A percentile compares a stretch with the other conserved stretches of the same genome.
Evolutionary conservation across 2,329 filamentous ascomycete genomes (phyloP).

Genomic region (Metarhizium album): DNA sequence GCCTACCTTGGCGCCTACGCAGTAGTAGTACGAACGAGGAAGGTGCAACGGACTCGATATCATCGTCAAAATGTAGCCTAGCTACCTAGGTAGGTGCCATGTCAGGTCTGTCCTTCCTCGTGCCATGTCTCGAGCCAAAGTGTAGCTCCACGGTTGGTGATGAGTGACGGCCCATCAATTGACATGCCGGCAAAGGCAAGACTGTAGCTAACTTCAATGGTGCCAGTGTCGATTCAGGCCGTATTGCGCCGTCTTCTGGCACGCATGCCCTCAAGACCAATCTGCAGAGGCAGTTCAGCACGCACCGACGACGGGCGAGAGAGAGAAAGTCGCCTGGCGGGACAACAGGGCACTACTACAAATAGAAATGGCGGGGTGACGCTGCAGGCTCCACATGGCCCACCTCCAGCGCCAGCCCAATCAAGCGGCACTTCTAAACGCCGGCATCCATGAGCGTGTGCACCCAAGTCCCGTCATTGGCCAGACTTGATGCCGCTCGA

Average conservation of each 20-base stretch:
- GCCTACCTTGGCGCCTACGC: too few relatives aligned
- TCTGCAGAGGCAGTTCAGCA: background rate
- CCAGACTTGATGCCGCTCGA: background rate
- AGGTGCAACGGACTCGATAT: too few relatives aligned
- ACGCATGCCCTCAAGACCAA: background rate
- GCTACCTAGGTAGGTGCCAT: too few relatives aligned
- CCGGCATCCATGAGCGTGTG: slow-evolving; percentile 8
- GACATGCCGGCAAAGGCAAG: background rate
- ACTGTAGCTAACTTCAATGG: background rate
- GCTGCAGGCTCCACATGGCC: background rate
- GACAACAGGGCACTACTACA: too few relatives aligned
- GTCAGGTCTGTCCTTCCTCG: too few relatives aligned
- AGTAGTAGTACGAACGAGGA: too few relatives aligned
- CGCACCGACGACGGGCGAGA: background rate
- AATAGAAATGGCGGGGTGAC: background rate
- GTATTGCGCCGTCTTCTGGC: background rate
- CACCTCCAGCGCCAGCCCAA: slow-evolving; percentile 8
- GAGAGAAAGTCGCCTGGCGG: too few relatives aligned
- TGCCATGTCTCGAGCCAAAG: too few relatives aligned
- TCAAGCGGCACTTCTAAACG: slow-evolving; percentile 13
- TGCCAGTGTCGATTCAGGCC: background rate
- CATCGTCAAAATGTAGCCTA: too few relatives aligned
- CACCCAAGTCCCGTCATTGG: slow-evolving; percentile 4
- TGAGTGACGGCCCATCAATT: background rate
- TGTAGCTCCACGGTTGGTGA: background rate